phyloP scores from a whole-genome alignment of 495 filamentous ascomycete species.

The Thozetella sp. region DNA sequence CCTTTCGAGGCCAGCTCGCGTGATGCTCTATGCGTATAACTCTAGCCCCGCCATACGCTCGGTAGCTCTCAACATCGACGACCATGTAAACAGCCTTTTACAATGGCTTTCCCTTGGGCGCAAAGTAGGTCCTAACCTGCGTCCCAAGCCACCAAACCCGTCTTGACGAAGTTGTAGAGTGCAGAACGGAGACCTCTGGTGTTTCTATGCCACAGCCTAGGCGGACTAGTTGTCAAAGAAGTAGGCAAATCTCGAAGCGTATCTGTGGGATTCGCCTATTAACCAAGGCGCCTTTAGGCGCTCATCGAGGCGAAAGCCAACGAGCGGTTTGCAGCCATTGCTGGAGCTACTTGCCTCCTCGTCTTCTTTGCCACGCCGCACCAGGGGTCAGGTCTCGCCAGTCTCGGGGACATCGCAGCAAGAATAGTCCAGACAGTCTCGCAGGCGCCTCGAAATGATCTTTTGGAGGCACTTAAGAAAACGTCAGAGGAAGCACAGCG shows the following conservation, averaged over 20 bases:
- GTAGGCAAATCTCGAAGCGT: too few relatives aligned
- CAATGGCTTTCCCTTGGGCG: slow-evolving; percentile 7
- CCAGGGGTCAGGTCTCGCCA: slow-evolving; percentile 8
- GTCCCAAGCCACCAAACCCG: too few relatives aligned
- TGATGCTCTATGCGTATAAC: slow-evolving; percentile 18
- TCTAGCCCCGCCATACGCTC: slow-evolving; percentile 9
- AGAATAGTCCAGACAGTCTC: neutral
- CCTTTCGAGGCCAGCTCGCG: slow-evolving; percentile 5
- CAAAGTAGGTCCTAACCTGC: too few relatives aligned
- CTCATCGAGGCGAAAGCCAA: slow-evolving; percentile 6
- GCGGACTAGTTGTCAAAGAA: slow-evolving; percentile 17
- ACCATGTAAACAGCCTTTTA: slow-evolving; percentile 13
- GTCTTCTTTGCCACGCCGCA: slow-evolving; percentile 18
- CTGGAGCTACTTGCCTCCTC: slow-evolving; percentile 10
- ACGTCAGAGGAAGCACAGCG: slow-evolving; percentile 4
- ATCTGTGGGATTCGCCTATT: too few relatives aligned
- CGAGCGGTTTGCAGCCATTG: slow-evolving; percentile 3
- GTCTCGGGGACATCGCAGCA: slow-evolving; percentile 9
- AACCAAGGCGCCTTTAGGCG: too few relatives aligned
- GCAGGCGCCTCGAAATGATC: slow-evolving; percentile 7
- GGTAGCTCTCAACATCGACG: slow-evolving; percentile 10
- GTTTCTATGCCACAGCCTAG: slow-evolving; percentile 16
- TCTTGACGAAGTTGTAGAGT: too few relatives aligned
- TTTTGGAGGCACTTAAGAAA: slow-evolving; percentile 11
- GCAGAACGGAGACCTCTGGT: slow-evolving; percentile 11